These are phyloP conservation scores for Pouteria glomerata DNA, from an alignment of 148 eudicot genomes.

Conservation along the genomic window DNA sequence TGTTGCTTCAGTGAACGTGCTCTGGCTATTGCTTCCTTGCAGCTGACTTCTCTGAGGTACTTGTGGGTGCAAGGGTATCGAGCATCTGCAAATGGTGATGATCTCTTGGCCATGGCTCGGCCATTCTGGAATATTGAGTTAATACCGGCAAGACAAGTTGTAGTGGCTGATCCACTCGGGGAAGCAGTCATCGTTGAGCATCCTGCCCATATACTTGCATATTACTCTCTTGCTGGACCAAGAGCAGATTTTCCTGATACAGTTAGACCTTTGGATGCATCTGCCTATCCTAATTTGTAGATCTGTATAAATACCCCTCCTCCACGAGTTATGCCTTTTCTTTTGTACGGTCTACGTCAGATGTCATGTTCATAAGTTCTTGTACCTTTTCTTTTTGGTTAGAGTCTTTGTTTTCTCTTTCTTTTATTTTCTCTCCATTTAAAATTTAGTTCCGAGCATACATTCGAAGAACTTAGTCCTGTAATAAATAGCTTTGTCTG, in stretches of 20 bases:
- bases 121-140: constrained; percentile 79
- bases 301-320: constrained; percentile 7
- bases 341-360: not conserved
- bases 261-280: constrained; percentile 37
- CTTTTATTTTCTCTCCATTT: not conserved
- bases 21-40: constrained; percentile 51
- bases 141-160: constrained; percentile 50
- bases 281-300: constrained; percentile 10
- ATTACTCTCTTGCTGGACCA: constrained; percentile 74
- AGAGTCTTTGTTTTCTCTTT: not conserved
- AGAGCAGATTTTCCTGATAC: constrained; percentile 64
- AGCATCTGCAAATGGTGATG: constrained; percentile 39
- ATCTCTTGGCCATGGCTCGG: constrained; percentile 47
- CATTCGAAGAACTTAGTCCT: not conserved
- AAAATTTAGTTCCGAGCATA: constrained; percentile 1
- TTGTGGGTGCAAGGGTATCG: constrained; percentile 86
- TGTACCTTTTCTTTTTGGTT: not conserved
- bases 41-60: constrained; percentile 53
- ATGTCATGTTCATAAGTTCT: constrained; percentile 3
- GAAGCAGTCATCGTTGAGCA: constrained; percentile 29
- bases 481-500: constrained; percentile 9
- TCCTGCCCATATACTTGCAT: constrained; percentile 75
- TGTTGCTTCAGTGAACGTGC: constrained; percentile 78
- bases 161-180: constrained; percentile 23
- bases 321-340: not conserved